phyloP scores from a whole-genome alignment of 108 stramenopile species.

The Skeletonema tropicum region DNA sequence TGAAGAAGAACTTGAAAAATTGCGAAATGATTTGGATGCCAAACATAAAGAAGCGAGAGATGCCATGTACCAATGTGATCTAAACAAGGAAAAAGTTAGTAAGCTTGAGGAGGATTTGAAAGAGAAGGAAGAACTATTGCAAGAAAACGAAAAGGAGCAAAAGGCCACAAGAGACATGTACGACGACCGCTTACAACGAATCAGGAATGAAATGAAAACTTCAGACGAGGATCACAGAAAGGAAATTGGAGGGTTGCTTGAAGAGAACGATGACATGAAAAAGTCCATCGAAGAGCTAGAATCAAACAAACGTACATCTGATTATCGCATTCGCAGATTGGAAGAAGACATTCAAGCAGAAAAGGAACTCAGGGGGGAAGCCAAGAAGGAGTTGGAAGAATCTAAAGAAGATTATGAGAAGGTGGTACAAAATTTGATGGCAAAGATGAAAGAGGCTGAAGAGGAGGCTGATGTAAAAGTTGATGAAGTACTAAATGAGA shows the following conservation, averaged over 20 bases:
- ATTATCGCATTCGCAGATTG: conserved; percentile 42
- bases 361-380: conserved; percentile 16
- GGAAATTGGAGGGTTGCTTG: conserved; percentile 25
- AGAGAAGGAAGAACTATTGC: conserved; percentile 28
- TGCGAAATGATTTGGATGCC: conserved; percentile 32
- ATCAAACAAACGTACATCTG: conserved; percentile 39
- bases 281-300: conserved; percentile 31
- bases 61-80: conserved; percentile 19
- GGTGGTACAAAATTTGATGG: conserved; percentile 48
- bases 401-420: conserved; percentile 47
- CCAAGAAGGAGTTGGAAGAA: conserved; percentile 30
- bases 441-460: conserved; percentile 41
- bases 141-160: conserved; percentile 32
- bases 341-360: conserved; percentile 38
- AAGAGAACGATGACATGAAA: conserved; percentile 44
- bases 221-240: conserved; percentile 43
- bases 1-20: conserved; percentile 29
- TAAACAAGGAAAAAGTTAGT: conserved; percentile 11
- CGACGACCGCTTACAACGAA: conserved; percentile 41
- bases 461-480: conserved; percentile 35
- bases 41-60: conserved; percentile 33
- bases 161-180: conserved; percentile 37
- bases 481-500: conserved; percentile 17
- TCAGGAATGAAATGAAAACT: conserved; percentile 32
- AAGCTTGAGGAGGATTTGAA: conserved; percentile 38